Conservation (phyloP, 1,284 basidiomycete species). For the Trametes versicolor region DNA sequence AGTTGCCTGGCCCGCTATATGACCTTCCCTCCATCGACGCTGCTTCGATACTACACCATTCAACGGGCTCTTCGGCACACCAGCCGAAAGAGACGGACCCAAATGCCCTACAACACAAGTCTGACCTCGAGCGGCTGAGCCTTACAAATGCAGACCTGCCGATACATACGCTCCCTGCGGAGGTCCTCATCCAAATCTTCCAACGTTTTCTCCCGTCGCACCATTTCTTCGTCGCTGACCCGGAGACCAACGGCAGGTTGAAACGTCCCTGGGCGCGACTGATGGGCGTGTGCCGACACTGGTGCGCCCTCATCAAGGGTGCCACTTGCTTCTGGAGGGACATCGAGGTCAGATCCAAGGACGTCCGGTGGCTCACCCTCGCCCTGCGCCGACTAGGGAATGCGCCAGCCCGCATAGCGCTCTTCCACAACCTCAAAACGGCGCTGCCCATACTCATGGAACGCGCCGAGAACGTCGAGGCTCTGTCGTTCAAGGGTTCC, state of each 20-base stretch:
- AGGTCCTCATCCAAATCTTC: conserved; percentile 5
- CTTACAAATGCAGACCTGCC: conserved; percentile 3
- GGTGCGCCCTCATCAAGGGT: neutral
- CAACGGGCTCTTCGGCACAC: too few species aligned
- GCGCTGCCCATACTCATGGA: neutral
- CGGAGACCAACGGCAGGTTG: too few species aligned
- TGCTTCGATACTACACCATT: too few species aligned
- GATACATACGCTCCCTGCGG: conserved; percentile 3
- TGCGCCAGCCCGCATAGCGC: neutral
- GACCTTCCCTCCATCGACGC: too few species aligned
- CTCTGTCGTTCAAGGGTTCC: neutral
- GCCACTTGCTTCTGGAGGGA: neutral
- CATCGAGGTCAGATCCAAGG: neutral
- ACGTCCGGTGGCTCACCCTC: neutral
- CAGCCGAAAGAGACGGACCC: too few species aligned
- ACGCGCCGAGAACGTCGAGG: neutral
- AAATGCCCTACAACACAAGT: too few species aligned
- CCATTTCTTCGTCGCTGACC: neutral
- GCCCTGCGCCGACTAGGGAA: neutral
- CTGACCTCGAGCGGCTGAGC: neutral
- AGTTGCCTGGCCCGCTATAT: too few species aligned
- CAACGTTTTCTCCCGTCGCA: neutral
- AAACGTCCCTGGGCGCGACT: neutral
- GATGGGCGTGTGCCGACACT: neutral
- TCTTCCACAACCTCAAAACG: too few species aligned